These are phyloP conservation scores for Collariella sp. DNA, from an alignment of 495 filamentous ascomycete genomes.

Conservation along the genomic window DNA sequence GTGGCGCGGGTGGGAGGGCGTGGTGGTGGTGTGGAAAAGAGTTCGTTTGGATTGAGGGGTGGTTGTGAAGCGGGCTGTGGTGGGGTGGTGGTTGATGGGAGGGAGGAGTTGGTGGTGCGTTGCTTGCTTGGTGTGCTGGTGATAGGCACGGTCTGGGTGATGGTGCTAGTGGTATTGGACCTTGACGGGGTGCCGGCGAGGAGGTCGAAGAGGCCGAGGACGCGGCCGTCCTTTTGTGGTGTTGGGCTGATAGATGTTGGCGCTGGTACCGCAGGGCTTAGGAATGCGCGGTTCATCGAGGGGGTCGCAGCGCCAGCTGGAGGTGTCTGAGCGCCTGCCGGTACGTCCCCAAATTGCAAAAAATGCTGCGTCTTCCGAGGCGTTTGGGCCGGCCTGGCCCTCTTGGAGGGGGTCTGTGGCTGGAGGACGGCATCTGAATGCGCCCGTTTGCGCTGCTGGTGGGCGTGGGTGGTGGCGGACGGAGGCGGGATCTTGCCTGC, in stretches of 20 bases:
- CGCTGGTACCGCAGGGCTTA: constrained; percentile 44
- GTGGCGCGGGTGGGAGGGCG: constrained; percentile 43
- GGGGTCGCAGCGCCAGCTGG: constrained; percentile 43
- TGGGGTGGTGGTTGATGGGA: background rate
- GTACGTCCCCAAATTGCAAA: background rate
- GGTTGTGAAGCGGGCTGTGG: constrained; percentile 35
- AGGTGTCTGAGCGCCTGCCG: constrained; percentile 31
- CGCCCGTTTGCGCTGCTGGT: constrained; percentile 31
- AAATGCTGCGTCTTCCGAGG: constrained; percentile 31
- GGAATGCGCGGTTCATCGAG: constrained; percentile 48
- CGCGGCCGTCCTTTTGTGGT: constrained; percentile 78
- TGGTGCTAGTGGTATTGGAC: background rate
- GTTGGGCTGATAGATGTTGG: constrained; percentile 66
- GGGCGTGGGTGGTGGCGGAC: constrained; percentile 25
- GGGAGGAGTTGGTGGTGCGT: background rate
- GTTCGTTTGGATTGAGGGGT: constrained; percentile 48
- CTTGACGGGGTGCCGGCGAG: constrained; percentile 47
- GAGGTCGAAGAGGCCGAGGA: constrained; percentile 87
- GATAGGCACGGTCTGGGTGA: constrained; percentile 27
- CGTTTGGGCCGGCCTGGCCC: constrained; percentile 23
- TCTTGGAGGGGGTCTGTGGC: constrained; percentile 42
- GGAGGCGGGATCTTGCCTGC: constrained; percentile 39
- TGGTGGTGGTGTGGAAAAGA: constrained; percentile 20
- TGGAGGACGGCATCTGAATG: constrained; percentile 30
- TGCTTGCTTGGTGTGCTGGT: constrained; percentile 35